Evolutionary conservation across 2,329 filamentous ascomycete species (phyloP).

Genomic region (Colletotrichum camelliae): DNA sequence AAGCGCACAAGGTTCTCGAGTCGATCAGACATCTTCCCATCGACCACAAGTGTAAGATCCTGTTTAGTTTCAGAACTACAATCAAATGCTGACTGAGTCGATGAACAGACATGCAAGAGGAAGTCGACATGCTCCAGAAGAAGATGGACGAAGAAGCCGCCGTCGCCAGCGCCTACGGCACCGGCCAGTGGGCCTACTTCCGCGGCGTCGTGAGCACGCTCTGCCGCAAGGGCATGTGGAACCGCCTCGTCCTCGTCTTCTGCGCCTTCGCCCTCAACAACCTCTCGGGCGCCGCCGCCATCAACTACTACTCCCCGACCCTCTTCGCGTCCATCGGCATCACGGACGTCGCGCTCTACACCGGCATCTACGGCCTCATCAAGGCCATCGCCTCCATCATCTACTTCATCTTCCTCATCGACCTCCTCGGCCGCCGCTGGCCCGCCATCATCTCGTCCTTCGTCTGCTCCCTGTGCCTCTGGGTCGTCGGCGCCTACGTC

Average conservation of each 20-base stretch:
- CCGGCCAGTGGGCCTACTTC: slow-evolving; percentile 37
- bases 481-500: slow-evolving; percentile 58
- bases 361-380: slow-evolving; percentile 56
- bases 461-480: slow-evolving; percentile 54
- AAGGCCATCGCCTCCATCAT: slow-evolving; percentile 46
- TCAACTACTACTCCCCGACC: slow-evolving; percentile 49
- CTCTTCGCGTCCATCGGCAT: slow-evolving; percentile 51
- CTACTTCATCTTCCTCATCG: slow-evolving; percentile 45
- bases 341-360: slow-evolving; percentile 48
- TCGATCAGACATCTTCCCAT: slow-evolving; percentile 49
- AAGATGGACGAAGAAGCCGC: slow-evolving; percentile 38
- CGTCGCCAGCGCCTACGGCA: slow-evolving; percentile 36
- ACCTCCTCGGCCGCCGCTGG: slow-evolving; percentile 41
- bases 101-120: slow-evolving; percentile 44
- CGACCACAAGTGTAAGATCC: slow-evolving; percentile 32
- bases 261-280: slow-evolving; percentile 44
- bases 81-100: fast-evolving
- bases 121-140: slow-evolving; percentile 51
- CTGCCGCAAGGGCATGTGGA: slow-evolving; percentile 44
- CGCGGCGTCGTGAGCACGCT: slow-evolving; percentile 39
- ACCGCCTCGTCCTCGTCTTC: slow-evolving; percentile 42
- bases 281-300: slow-evolving; percentile 47
- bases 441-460: slow-evolving; percentile 53
- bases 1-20: slow-evolving; percentile 39
- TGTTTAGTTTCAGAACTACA: neutral